Evolutionary conservation across 352 stramenopile species (phyloP).

Genomic region (Phytophthora capsici): DNA sequence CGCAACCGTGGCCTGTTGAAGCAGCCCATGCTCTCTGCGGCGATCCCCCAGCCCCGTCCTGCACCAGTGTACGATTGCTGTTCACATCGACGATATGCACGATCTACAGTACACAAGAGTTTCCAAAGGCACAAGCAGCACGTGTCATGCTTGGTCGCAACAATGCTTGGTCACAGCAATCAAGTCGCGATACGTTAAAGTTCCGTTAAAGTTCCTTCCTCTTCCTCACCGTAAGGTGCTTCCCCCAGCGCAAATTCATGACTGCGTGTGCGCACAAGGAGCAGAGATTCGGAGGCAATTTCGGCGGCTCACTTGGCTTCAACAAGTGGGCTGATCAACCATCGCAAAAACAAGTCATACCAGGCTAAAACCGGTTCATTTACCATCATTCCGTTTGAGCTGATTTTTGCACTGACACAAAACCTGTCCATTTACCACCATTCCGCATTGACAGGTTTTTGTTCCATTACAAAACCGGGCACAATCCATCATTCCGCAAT

Average conservation of each 20-base stretch:
- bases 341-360: constrained; percentile 7
- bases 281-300: background rate
- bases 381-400: constrained; percentile 23
- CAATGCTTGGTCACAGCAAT: background rate
- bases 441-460: constrained; percentile 5
- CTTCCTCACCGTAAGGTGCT: background rate
- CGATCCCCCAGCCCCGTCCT: constrained; percentile 21
- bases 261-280: constrained; percentile 1
- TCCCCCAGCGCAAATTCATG: constrained; percentile 18
- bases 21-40: constrained; percentile 18
- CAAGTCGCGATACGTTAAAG: background rate
- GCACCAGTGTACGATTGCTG: constrained; percentile 13
- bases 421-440: constrained; percentile 12
- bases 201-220: background rate
- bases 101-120: background rate
- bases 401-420: constrained; percentile 6
- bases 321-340: constrained; percentile 17
- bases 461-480: too few species aligned
- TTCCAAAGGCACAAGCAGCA: background rate
- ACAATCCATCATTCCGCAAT: too few species aligned
- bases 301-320: constrained; percentile 21
- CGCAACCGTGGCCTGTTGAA: constrained; percentile 1
- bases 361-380: constrained; percentile 15
- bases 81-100: background rate
- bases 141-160: background rate